Evolutionary conservation across 2,329 filamentous ascomycete species (phyloP).

Genomic region (Beauveria asiatica): DNA sequence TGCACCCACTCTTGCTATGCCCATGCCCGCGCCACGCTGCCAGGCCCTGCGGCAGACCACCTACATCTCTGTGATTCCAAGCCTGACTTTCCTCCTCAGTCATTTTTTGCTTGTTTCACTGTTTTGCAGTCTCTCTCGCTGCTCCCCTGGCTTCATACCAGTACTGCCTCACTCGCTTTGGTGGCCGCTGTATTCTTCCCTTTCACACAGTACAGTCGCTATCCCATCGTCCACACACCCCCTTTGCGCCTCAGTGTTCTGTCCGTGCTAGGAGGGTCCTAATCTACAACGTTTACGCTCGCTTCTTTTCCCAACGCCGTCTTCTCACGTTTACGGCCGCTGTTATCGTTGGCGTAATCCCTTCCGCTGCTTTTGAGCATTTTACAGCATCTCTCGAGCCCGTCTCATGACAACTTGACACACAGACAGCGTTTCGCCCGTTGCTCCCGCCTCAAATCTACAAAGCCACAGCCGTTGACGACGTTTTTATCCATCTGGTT

Average conservation of each 20-base stretch:
- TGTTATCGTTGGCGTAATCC: background rate
- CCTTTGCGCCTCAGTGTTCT: background rate
- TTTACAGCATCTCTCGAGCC: background rate
- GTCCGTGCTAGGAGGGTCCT: background rate
- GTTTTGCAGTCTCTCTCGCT: conserved; percentile 15
- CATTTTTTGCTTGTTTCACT: background rate
- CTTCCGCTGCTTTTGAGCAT: background rate
- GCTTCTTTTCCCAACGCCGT: background rate
- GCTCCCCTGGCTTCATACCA: conserved; percentile 13
- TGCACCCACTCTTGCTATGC: background rate
- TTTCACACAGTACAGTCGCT: conserved; percentile 5
- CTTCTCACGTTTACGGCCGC: background rate
- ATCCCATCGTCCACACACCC: background rate
- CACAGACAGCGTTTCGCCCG: background rate
- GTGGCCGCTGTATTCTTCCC: conserved; percentile 35
- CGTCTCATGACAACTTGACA: background rate
- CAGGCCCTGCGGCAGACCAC: background rate
- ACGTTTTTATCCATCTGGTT: background rate
- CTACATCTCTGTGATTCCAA: background rate
- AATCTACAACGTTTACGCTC: background rate
- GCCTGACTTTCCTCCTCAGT: background rate
- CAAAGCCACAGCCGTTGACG: background rate
- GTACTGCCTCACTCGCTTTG: conserved; percentile 51
- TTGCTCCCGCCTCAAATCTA: background rate
- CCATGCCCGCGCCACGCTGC: background rate